phyloP scores from a whole-genome alignment of 106 monocot species.

The Iris macrosiphon region DNA sequence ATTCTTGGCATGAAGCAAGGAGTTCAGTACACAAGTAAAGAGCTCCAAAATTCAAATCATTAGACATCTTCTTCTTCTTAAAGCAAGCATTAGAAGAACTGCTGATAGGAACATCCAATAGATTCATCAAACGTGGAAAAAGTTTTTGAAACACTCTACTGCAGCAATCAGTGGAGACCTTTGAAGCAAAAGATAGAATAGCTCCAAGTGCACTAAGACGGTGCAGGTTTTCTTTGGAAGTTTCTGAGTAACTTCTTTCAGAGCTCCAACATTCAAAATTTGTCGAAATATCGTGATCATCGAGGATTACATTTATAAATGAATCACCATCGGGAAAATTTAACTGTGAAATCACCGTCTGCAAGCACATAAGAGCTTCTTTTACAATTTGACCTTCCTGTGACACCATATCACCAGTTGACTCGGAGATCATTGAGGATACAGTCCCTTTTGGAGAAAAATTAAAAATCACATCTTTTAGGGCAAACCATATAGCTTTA shows the following conservation, averaged over 20 bases:
- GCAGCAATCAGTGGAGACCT: conserved; percentile 44
- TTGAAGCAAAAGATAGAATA: conserved; percentile 45
- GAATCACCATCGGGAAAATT: conserved; percentile 25
- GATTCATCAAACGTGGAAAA: conserved; percentile 44
- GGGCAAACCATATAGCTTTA: conserved; percentile 45
- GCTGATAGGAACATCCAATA: conserved; percentile 24
- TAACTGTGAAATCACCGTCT: conserved; percentile 29
- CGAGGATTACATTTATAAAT: conserved; percentile 40
- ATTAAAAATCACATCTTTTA: conserved; percentile 57
- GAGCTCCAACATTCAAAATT: conserved; percentile 27
- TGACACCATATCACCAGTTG: conserved; percentile 13
- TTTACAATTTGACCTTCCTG: conserved; percentile 36
- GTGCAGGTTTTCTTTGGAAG: conserved; percentile 20
- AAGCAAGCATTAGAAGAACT: conserved; percentile 3
- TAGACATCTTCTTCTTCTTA: conserved; percentile 2
- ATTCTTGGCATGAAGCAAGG: conserved; percentile 57
- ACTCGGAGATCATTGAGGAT: conserved; percentile 4
- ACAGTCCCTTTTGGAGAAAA: conserved; percentile 9
- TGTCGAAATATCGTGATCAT: conserved; percentile 47
- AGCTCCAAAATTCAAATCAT: conserved; percentile 38
- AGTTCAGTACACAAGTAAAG: conserved; percentile 61
- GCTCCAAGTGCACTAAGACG: conserved; percentile 48
- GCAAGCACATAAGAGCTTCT: conserved; percentile 66
- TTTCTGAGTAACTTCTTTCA: conserved; percentile 15
- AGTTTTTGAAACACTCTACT: conserved; percentile 50